These are phyloP conservation scores for Sanghuangporus baumii DNA, from an alignment of 1,284 basidiomycete genomes.

Conservation along the genomic window DNA sequence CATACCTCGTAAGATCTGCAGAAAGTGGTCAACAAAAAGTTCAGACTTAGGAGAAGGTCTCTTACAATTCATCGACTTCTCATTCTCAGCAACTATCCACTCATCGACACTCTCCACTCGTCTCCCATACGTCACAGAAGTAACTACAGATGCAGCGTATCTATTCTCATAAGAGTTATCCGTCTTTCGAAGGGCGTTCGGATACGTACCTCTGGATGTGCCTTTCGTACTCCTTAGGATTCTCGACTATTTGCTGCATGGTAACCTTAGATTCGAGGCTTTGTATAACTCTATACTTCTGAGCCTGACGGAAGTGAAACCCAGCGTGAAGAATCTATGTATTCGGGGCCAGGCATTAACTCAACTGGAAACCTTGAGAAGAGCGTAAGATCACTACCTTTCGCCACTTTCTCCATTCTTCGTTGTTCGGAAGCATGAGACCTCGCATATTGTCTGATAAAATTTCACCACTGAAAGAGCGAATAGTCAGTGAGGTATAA, in stretches of 20 bases:
- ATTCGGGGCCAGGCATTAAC: neutral
- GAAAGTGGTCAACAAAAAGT: neutral
- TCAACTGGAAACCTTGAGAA: neutral
- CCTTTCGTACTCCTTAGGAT: conserved; percentile 36
- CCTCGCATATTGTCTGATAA: conserved; percentile 44
- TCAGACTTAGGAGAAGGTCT: neutral
- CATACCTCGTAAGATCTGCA: conserved; percentile 34
- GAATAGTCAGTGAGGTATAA: neutral
- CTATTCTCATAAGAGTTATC: conserved; percentile 21
- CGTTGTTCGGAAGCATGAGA: conserved; percentile 41
- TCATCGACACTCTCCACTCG: conserved; percentile 41
- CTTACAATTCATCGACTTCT: conserved; percentile 39
- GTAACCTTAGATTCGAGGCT: conserved; percentile 43
- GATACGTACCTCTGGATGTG: conserved; percentile 37
- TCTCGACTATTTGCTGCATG: conserved; percentile 36
- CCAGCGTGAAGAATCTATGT: conserved; percentile 40
- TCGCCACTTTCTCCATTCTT: conserved; percentile 45
- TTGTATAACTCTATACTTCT: conserved; percentile 44
- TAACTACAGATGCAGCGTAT: conserved; percentile 42
- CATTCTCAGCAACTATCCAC: conserved; percentile 42
- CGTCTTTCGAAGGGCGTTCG: neutral
- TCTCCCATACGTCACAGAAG: conserved; percentile 41
- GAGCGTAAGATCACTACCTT: conserved; percentile 28
- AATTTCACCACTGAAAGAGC: conserved; percentile 35
- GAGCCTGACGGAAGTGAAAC: conserved; percentile 35